Evolutionary conservation across 768 basidiomycete genomes (phyloP).

Genomic region (Suillus variegatus): DNA sequence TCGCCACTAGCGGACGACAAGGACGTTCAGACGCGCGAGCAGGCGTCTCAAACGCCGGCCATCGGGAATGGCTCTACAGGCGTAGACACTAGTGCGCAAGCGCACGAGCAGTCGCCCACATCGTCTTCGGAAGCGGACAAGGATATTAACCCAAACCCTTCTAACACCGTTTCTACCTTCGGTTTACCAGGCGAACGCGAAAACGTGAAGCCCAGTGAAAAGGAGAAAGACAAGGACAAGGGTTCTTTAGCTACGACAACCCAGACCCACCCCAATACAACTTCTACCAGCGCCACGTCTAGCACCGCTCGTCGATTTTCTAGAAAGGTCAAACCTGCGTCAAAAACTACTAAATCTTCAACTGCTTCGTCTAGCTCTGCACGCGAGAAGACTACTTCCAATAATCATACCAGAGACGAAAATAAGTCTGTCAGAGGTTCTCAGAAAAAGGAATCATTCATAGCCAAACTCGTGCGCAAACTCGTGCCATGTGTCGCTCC

Average conservation of each 20-base stretch:
- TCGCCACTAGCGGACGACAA: slow-evolving; percentile 18
- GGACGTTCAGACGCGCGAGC: slow-evolving; percentile 24
- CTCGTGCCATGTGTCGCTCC: slow-evolving; percentile 70
- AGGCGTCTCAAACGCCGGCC: slow-evolving; percentile 18
- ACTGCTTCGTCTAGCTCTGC: slow-evolving; percentile 17
- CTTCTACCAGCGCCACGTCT: slow-evolving; percentile 22
- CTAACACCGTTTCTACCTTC: slow-evolving; percentile 35
- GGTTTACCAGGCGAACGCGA: slow-evolving; percentile 35
- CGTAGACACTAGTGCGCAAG: slow-evolving; percentile 24
- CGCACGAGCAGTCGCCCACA: slow-evolving; percentile 30
- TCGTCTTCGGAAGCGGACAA: slow-evolving; percentile 39
- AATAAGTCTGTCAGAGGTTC: slow-evolving; percentile 36
- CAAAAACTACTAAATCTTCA: slow-evolving; percentile 19
- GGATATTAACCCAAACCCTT: slow-evolving; percentile 36
- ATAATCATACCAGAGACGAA: slow-evolving; percentile 33
- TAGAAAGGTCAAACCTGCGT: slow-evolving; percentile 24
- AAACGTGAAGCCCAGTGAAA: slow-evolving; percentile 30
- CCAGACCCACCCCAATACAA: slow-evolving; percentile 41
- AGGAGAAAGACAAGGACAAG: slow-evolving; percentile 44
- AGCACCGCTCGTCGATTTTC: slow-evolving; percentile 31
- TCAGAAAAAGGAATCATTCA: slow-evolving; percentile 51
- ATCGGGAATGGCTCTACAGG: slow-evolving; percentile 27
- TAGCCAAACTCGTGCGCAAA: slow-evolving; percentile 59
- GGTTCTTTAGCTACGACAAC: slow-evolving; percentile 47
- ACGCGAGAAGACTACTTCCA: slow-evolving; percentile 33